Conservation (phyloP, 169 alveolate genomes). For the Eimeria falciformis region DNA sequence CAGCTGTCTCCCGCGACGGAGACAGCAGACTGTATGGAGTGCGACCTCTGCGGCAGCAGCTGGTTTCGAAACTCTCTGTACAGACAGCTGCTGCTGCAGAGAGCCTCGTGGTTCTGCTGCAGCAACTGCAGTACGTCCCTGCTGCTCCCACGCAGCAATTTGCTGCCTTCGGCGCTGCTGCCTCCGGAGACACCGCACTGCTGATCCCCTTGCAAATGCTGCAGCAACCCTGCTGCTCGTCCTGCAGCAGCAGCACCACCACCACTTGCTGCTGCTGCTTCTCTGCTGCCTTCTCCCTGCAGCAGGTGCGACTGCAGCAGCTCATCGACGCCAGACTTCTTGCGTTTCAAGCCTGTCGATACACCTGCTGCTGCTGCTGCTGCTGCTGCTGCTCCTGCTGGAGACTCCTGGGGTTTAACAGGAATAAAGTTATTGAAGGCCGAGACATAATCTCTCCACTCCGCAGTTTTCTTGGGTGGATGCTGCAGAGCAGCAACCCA, state of each 20-base stretch:
- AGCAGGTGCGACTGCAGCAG: slow-evolving; percentile 33
- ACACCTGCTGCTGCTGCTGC: slow-evolving; percentile 21
- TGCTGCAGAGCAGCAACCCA: slow-evolving; percentile 38
- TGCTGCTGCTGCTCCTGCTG: slow-evolving; percentile 6
- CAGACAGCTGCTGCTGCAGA: slow-evolving; percentile 24
- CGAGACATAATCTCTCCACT: slow-evolving; percentile 20
- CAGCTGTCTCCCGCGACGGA: background rate
- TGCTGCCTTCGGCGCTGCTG: background rate
- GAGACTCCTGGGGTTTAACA: slow-evolving; percentile 10
- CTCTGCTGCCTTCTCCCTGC: background rate
- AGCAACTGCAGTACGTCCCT: slow-evolving; percentile 30
- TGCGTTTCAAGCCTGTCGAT: slow-evolving; percentile 7
- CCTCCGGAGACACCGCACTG: background rate
- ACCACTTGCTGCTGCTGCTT: slow-evolving; percentile 36
- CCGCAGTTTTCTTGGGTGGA: slow-evolving; percentile 1
- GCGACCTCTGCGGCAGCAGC: slow-evolving; percentile 34
- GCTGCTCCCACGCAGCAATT: slow-evolving; percentile 43
- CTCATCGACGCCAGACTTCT: background rate
- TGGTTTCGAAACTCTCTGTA: slow-evolving; percentile 17
- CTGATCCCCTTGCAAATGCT: no score
- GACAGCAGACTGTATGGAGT: background rate
- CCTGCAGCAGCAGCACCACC: slow-evolving; percentile 7
- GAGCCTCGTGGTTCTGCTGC: background rate
- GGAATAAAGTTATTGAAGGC: slow-evolving; percentile 39
- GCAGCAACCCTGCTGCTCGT: slow-evolving; percentile 5